Evolutionary conservation across 148 eudicot genomes (phyloP), one percentile per base, ranked within the genome.

Genomic region (Hydrangea macrophylla): DNA sequence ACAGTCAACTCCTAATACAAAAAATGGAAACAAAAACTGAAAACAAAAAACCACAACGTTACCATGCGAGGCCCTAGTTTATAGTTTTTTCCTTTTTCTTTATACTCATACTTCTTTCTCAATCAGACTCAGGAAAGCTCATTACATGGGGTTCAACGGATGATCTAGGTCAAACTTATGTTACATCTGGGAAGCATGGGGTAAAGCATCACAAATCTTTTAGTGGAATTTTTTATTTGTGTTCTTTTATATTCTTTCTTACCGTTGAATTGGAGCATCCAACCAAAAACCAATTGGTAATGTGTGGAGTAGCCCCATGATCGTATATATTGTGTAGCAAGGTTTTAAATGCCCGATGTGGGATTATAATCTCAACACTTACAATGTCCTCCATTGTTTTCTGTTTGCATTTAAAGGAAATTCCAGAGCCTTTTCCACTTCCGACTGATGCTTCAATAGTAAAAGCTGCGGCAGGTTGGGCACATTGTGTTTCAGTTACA

Each of bases 111-210:
- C 39, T 48, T 56, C 61, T 24, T 62, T 35, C 39, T 33, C 12
- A 36, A 36, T 65, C 80, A 94, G 99, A 90, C 68, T 64, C 84
- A 8, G 97, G 99, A 55, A 90, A 87, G 85, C 87, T 91, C 42
- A 85, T 94, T 60, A 94, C 99, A 36, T 94, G 99, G 99, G 99
- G 99, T 65, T 94, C 99, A 45, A 84, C 97, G 9, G 97, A 90
- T 87, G 99, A 94, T 81, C 81, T 85, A 68, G 98, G 99, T 74
- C 99, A 88, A 70, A 90, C 97, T 81, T 94, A 94, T 73, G 83
- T 90, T 74, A 85, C 99, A 32, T 83, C 96, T 8, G 99, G 99
- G 58, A 94, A 88, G 72, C 99, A 94, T 73, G 96, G 96, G 97
- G 99, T 94, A 94, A 70, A 76, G 75, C 62, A 63, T 11, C 10